These are phyloP conservation scores for Cucumis cinereus DNA, from an alignment of 306 rosid genomes.

Conservation along the genomic window DNA sequence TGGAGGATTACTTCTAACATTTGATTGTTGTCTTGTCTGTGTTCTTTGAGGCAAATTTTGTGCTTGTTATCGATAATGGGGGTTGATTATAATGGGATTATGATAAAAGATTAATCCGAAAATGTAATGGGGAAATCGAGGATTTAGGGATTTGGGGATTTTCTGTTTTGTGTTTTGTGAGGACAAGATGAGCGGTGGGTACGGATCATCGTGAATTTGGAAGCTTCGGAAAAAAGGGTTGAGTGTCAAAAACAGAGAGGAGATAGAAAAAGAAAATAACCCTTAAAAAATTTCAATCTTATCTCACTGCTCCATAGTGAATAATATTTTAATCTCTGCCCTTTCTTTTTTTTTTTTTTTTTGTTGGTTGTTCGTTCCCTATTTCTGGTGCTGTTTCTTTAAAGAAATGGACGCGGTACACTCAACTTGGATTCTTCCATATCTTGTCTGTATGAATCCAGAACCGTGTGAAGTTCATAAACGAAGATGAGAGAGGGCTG, in stretches of 20 bases:
- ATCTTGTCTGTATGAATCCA: constrained; percentile 4
- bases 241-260: neutral
- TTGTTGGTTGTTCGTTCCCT: neutral
- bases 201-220: constrained; percentile 25
- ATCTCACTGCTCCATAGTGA: neutral
- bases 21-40: neutral
- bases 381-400: neutral
- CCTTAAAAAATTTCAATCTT: neutral
- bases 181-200: neutral
- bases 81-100: neutral
- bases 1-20: neutral
- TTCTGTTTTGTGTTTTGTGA: neutral
- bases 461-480: neutral
- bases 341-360: neutral
- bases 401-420: neutral
- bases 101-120: neutral
- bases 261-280: neutral
- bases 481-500: neutral
- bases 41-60: neutral
- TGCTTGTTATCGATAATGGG: neutral
- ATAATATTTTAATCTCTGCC: neutral
- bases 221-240: constrained; percentile 26
- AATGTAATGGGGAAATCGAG: neutral
- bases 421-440: neutral
- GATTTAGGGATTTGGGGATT: neutral